phyloP scores from a whole-genome alignment of 257 asterid genomes.

The Capsicum baccatum region DNA sequence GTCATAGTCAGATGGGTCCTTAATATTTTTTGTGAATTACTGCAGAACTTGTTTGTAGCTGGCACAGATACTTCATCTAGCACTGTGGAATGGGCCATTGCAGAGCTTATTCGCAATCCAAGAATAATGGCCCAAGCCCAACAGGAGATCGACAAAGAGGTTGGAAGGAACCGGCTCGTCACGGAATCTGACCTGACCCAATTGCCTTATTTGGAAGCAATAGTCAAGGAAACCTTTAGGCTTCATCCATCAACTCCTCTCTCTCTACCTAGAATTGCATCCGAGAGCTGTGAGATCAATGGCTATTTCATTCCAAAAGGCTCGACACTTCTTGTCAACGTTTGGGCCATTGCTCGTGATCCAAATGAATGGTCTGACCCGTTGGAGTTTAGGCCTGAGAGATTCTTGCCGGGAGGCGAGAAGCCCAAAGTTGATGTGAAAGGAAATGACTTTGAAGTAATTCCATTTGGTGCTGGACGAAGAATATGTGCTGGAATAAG shows the following conservation, averaged over 20 bases:
- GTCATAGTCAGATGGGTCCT: not conserved
- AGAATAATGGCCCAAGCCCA: slow-evolving; percentile 54
- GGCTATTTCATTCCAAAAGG: slow-evolving; percentile 81
- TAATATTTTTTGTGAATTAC: not conserved
- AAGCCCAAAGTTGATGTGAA: slow-evolving; percentile 61
- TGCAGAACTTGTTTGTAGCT: slow-evolving; percentile 72
- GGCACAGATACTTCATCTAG: slow-evolving; percentile 90
- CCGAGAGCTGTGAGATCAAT: slow-evolving; percentile 60
- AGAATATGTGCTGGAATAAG: slow-evolving; percentile 87
- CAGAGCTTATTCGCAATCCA: slow-evolving; percentile 75
- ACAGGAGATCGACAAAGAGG: slow-evolving; percentile 58
- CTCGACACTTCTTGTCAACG: slow-evolving; percentile 73
- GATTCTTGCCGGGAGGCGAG: slow-evolving; percentile 71
- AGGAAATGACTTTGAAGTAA: slow-evolving; percentile 80
- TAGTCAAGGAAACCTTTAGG: slow-evolving; percentile 77
- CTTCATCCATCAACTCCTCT: slow-evolving; percentile 95
- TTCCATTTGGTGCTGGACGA: slow-evolving; percentile 94
- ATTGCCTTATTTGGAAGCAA: slow-evolving; percentile 65
- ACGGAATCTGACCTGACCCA: slow-evolving; percentile 59
- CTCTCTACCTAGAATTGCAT: slow-evolving; percentile 77
- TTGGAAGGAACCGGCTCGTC: slow-evolving; percentile 65
- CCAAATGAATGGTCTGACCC: slow-evolving; percentile 72
- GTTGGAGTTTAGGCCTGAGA: slow-evolving; percentile 59
- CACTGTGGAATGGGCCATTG: slow-evolving; percentile 92
- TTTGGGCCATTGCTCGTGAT: slow-evolving; percentile 91